A percentile compares a stretch with the other conserved stretches of the same genome.
Conservation (phyloP, 192 early-diverging fungal genomes). For the Entomortierella lignicola region DNA sequence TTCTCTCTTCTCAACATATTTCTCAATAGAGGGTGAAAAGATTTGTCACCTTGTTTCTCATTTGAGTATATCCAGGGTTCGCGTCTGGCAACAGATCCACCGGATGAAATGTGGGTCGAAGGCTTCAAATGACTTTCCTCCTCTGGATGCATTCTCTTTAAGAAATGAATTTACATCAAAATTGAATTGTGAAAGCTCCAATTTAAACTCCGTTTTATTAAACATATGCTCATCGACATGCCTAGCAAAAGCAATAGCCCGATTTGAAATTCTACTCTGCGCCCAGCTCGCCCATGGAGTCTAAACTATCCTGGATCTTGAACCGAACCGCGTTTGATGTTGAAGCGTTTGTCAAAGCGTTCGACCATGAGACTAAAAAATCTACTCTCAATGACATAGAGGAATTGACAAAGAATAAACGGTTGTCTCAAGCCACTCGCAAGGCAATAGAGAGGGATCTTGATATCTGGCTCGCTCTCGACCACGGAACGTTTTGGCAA, state of each 20-base stretch:
- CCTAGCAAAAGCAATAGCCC: neutral
- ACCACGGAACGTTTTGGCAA: constrained; percentile 21
- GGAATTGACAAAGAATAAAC: neutral
- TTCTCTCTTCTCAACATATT: constrained; percentile 5
- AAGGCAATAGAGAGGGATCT: neutral
- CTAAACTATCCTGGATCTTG: constrained; percentile 6
- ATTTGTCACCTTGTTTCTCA: constrained; percentile 29
- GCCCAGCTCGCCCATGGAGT: neutral
- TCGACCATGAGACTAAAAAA: neutral
- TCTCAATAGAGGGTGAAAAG: constrained; percentile 12
- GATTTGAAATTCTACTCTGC: too few relatives aligned
- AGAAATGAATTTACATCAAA: constrained; percentile 6
- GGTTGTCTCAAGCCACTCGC: neutral
- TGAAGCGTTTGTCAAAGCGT: constrained; percentile 3
- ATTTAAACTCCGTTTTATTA: neutral
- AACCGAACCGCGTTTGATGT: constrained; percentile 1
- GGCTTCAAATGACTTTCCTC: constrained; percentile 13
- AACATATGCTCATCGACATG: neutral
- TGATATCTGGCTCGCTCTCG: constrained; percentile 10
- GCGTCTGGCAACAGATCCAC: constrained; percentile 31
- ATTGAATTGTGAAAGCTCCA: neutral
- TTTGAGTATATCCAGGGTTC: constrained; percentile 38
- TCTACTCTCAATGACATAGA: neutral
- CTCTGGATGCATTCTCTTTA: constrained; percentile 6
- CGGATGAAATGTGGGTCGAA: constrained; percentile 35